phyloP scores from a whole-genome alignment of 73 alveolate species.

The Tetrahymena elliotti region DNA sequence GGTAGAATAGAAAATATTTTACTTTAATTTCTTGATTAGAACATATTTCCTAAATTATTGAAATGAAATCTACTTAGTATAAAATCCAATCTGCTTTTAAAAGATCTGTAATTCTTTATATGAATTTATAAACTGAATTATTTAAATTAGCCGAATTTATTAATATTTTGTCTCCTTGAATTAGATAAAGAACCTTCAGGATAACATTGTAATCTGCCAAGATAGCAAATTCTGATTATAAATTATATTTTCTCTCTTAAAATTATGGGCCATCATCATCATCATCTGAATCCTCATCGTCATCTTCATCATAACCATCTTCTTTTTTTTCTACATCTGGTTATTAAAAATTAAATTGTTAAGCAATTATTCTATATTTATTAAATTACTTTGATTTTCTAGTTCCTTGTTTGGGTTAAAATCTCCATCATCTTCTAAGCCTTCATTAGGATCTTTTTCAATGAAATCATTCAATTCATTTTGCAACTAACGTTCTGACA shows the following conservation, averaged over 20 bases:
- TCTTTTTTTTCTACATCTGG: background rate
- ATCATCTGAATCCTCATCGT: constrained; percentile 10
- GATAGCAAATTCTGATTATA: constrained; percentile 20
- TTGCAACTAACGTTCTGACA: background rate
- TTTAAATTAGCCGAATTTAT: constrained; percentile 12
- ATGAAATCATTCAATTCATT: constrained; percentile 4
- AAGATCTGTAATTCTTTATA: constrained; percentile 49
- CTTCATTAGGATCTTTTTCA: constrained; percentile 23
- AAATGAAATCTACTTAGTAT: constrained; percentile 56
- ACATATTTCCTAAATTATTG: constrained; percentile 28
- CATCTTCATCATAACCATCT: constrained; percentile 21
- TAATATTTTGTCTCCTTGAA: constrained; percentile 13
- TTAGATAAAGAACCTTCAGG: constrained; percentile 14
- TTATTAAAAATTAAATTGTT: background rate
- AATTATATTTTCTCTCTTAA: constrained; percentile 33
- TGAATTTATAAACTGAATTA: constrained; percentile 9
- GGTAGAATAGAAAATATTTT: background rate
- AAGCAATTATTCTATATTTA: background rate
- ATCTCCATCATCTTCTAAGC: constrained; percentile 14
- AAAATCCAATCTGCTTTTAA: constrained; percentile 69
- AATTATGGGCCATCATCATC: constrained; percentile 25
- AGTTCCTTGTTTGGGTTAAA: background rate
- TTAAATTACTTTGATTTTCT: background rate
- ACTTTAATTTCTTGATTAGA: constrained; percentile 17
- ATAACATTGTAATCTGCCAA: constrained; percentile 18